Base-by-base conservation (phyloP, 192 early-diverging fungal species). In the Entomortierella beljakovae region DNA sequence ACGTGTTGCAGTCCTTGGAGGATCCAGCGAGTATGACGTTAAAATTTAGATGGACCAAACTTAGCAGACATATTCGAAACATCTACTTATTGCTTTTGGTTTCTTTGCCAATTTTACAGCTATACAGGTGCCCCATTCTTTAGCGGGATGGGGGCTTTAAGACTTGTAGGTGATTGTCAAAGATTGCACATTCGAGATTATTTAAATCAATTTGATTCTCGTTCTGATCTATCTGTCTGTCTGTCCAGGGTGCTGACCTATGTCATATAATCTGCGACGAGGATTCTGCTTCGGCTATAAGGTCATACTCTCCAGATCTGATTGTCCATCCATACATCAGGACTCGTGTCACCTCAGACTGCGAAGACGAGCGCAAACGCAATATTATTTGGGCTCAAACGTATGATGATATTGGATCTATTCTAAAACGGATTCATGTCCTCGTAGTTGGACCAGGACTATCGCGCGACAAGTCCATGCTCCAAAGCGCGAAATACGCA, bases 101-200 rank as follows among this genome's bases (percentile, higher is more conserved):
- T 6, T 20, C 25, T 5, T 1, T 42, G 22, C 8, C 31, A 9
- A 35, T n/a, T 22, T 22, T 37, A 29, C 55, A 92, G 90, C 23
- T 96, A 95, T 73, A 95, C 97, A 0, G 96, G 97, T 0, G 97
- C 97, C 2, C 96, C 97, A 2, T 99, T 89, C 66, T 99, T 97
- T 77, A 93, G 93, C 43, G 89, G 81, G 0, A 92, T 92, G 55
- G 70, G 90, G 10, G 84, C 91, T 2, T 84, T 95, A 71, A 86
- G 90, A 76, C 51, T 91, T 71, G 94, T 94, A 80, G 62, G 80
- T 80, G 4, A 29, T 22, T 35, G 33, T 29, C 20, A 20, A 2
- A 31, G 46, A 37, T 53, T 53, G 15, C 15, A n/a, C n/a, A n/a
- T n/a, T n/a, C 15, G 8, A 13, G 4, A 10, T 15, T 37, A 2